These are phyloP conservation scores for Septoria linicola DNA, from an alignment of 2,329 filamentous ascomycete genomes.

Conservation along the genomic window DNA sequence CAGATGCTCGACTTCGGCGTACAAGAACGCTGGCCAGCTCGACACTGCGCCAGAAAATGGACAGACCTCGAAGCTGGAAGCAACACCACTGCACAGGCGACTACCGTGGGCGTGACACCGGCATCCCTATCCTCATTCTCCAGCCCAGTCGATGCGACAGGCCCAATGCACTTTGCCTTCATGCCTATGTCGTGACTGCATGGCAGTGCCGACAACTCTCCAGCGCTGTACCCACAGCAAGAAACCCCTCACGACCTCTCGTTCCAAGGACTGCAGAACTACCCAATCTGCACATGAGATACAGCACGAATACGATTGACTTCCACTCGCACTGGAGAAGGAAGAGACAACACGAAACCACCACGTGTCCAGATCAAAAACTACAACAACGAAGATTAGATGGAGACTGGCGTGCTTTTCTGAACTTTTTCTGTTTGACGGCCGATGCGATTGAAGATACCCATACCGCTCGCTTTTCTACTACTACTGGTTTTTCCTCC, in stretches of 20 bases:
- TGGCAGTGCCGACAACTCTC: constrained; percentile 16
- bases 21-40: constrained; percentile 52
- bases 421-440: not conserved
- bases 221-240: not conserved
- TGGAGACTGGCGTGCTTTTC: not conserved
- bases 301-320: too few relatives aligned
- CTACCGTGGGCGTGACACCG: constrained; percentile 27
- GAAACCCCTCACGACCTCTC: not conserved
- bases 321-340: too few relatives aligned
- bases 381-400: not conserved
- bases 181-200: constrained; percentile 35
- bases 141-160: constrained; percentile 29
- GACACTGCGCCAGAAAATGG: constrained; percentile 54
- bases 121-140: constrained; percentile 33
- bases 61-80: constrained; percentile 41
- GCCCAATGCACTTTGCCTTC: constrained; percentile 32
- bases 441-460: not conserved
- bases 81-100: constrained; percentile 30
- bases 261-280: not conserved
- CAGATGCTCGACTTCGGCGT: constrained; percentile 55
- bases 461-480: constrained; percentile 6
- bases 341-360: too few relatives aligned
- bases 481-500: constrained; percentile 1
- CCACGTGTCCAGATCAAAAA: too few relatives aligned
- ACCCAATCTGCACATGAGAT: constrained; percentile 3